Evolutionary conservation across 805 yeast genomes (phyloP).

Genomic region (Lipomyces mesembrius): DNA sequence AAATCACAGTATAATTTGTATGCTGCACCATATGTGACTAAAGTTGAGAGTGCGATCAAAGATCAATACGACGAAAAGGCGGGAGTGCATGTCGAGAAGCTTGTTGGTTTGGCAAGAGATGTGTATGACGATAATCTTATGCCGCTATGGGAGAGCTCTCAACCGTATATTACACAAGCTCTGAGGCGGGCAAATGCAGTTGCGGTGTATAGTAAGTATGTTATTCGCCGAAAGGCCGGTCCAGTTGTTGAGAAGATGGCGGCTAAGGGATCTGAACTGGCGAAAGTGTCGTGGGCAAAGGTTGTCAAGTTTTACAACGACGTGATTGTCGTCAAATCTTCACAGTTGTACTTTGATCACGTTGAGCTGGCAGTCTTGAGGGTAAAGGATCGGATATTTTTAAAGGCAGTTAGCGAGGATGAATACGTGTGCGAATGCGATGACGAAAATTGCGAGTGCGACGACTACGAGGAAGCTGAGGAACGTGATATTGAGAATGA

Average conservation of each 20-base stretch:
- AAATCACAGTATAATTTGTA: not conserved
- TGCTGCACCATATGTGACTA: constrained; percentile 3
- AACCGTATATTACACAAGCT: not conserved
- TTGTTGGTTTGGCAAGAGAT: not conserved
- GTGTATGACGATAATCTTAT: not conserved
- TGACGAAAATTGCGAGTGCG: constrained; percentile 1
- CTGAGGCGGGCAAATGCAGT: not conserved
- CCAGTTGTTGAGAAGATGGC: not conserved
- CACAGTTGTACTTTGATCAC: not conserved
- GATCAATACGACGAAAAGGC: constrained; percentile 8
- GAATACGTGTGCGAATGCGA: not conserved
- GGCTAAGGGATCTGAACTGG: not conserved
- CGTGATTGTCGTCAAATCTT: constrained; percentile 3
- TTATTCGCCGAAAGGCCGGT: not conserved
- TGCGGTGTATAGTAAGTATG: constrained; percentile 6
- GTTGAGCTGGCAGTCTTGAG: constrained; percentile 9
- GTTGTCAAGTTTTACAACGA: constrained; percentile 6
- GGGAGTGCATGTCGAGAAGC: constrained; percentile 8
- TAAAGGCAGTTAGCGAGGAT: not conserved
- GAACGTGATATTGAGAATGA: constrained; percentile 8
- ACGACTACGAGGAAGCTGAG: constrained; percentile 7
- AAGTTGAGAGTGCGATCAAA: not conserved
- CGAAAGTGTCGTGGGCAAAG: not conserved
- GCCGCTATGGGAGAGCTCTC: constrained; percentile 9
- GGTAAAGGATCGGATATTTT: constrained; percentile 5